Evolutionary conservation across 2,329 filamentous ascomycete species (phyloP).

Genomic region (Pyricularia sp.): DNA sequence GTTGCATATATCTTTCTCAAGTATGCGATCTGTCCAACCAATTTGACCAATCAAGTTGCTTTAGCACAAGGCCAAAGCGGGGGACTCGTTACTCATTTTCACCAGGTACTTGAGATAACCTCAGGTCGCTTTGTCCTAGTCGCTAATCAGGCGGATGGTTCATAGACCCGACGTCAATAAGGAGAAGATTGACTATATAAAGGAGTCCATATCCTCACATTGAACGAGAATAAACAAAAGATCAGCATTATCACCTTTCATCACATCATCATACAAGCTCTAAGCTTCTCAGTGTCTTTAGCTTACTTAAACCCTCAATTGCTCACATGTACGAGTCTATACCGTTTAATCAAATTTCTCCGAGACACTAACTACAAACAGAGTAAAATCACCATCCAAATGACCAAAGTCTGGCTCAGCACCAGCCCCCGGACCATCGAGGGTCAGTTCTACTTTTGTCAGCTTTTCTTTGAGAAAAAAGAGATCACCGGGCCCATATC

Average conservation of each 20-base stretch:
- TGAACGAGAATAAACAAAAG: neutral
- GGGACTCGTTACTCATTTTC: no score
- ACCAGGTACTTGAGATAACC: no score
- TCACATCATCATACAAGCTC: neutral
- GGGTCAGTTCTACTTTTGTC: neutral
- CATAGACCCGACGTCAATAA: neutral
- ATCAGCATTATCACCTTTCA: neutral
- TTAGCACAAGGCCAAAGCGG: no score
- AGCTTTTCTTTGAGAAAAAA: neutral
- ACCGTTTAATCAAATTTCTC: neutral
- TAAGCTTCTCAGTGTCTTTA: neutral
- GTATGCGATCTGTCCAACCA: no score
- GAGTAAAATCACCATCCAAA: neutral
- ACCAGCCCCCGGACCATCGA: neutral
- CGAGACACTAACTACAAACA: neutral
- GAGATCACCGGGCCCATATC: neutral
- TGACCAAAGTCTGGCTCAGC: neutral
- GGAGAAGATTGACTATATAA: neutral
- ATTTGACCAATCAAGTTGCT: no score
- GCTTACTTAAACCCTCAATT: neutral
- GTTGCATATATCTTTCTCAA: no score
- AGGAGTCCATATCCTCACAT: neutral
- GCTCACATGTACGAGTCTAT: neutral
- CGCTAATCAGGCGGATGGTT: fast-evolving
- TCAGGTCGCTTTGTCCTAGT: neutral